A percentile compares a stretch with the other conserved stretches of the same genome.
Conservation (phyloP, 805 yeast genomes). For the Monosporozyma unispora region DNA sequence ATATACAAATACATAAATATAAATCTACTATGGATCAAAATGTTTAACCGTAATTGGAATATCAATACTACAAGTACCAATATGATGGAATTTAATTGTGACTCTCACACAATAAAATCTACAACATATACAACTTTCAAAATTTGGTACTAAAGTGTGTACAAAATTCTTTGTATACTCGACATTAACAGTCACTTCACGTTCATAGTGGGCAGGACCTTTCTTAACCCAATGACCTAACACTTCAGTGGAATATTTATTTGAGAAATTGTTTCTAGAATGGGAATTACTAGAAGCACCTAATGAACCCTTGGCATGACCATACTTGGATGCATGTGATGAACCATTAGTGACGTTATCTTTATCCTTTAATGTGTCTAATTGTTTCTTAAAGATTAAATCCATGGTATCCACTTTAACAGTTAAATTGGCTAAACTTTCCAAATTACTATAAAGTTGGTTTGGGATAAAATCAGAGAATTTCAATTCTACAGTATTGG, state of each 20-base stretch:
- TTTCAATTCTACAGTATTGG: slow-evolving; percentile 14
- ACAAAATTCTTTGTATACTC: slow-evolving; percentile 25
- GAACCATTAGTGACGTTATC: background rate
- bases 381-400: slow-evolving; percentile 24
- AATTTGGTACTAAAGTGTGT: slow-evolving; percentile 38
- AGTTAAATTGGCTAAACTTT: slow-evolving; percentile 22
- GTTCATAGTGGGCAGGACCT: slow-evolving; percentile 28
- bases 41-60: background rate
- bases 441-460: slow-evolving; percentile 23
- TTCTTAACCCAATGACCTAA: slow-evolving; percentile 20
- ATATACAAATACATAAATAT: background rate
- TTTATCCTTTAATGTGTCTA: slow-evolving; percentile 16
- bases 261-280: slow-evolving; percentile 8
- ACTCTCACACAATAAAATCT: slow-evolving; percentile 39
- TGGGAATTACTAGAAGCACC: background rate
- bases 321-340: background rate
- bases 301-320: background rate
- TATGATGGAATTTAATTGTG: slow-evolving; percentile 25
- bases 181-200: slow-evolving; percentile 22
- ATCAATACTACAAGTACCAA: slow-evolving; percentile 6
- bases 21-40: background rate
- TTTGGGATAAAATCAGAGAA: slow-evolving; percentile 23
- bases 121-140: slow-evolving; percentile 40
- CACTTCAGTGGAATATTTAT: slow-evolving; percentile 16
- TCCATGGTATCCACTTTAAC: slow-evolving; percentile 12